Percentiles rank a stretch among this genome's conserved stretches.
Evolutionary conservation across 2,329 filamentous ascomycete species (phyloP).

Genomic region (Parastagonospora avenae): DNA sequence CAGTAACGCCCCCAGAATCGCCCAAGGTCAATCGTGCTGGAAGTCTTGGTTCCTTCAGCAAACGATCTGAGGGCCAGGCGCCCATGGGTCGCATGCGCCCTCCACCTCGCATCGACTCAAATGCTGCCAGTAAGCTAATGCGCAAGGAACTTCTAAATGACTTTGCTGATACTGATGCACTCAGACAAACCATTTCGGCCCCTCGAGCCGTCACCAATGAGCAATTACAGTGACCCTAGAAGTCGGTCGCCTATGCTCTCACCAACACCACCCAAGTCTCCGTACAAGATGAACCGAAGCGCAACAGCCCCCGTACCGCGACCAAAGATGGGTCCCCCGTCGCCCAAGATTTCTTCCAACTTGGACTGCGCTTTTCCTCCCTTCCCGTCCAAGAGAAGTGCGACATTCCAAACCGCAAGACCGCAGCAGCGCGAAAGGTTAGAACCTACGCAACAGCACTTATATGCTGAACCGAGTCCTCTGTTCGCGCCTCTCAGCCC

Average conservation of each 20-base stretch:
- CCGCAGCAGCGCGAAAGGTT: slow-evolving; percentile 26
- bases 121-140: slow-evolving; percentile 61
- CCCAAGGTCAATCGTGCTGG: slow-evolving; percentile 40
- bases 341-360: slow-evolving; percentile 38
- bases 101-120: slow-evolving; percentile 62
- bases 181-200: slow-evolving; percentile 44
- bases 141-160: not conserved
- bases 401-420: slow-evolving; percentile 28
- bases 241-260: slow-evolving; percentile 28
- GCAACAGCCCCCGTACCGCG: slow-evolving; percentile 43
- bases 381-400: slow-evolving; percentile 53
- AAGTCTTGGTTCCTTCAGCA: slow-evolving; percentile 36
- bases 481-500: slow-evolving; percentile 58
- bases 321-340: slow-evolving; percentile 33
- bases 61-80: slow-evolving; percentile 28
- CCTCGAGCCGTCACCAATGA: slow-evolving; percentile 34
- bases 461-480: slow-evolving; percentile 41
- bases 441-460: slow-evolving; percentile 30
- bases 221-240: slow-evolving; percentile 31
- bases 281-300: slow-evolving; percentile 41
- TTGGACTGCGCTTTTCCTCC: slow-evolving; percentile 61
- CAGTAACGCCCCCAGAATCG: slow-evolving; percentile 3
- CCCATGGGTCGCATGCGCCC: slow-evolving; percentile 54
- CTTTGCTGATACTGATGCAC: slow-evolving; percentile 17
- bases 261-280: slow-evolving; percentile 27